phyloP scores from a whole-genome alignment of 73 alveolate genomes.

The Durusdinium trenchii region DNA sequence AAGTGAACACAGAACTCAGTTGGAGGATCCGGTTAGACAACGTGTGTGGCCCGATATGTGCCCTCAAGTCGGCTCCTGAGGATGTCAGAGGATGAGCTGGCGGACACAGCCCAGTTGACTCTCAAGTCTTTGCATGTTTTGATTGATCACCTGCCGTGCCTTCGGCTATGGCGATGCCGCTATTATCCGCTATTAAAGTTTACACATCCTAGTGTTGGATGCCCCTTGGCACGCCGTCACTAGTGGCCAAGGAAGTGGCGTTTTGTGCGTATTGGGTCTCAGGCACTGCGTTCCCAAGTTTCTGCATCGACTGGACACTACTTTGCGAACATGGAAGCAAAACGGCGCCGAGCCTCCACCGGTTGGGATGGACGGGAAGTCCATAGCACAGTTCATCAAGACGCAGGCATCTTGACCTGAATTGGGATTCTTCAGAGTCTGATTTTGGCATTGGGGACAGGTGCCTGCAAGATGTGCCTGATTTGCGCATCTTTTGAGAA shows the following conservation, averaged over 20 bases:
- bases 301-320: not conserved
- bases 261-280: not conserved
- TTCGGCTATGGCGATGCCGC: too few relatives aligned
- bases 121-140: not conserved
- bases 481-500: too few relatives aligned
- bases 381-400: constrained; percentile 16
- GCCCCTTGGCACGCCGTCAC: not conserved
- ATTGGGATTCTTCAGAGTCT: not conserved
- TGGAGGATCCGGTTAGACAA: too few relatives aligned
- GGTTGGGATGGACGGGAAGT: constrained; percentile 13
- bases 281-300: constrained; percentile 46
- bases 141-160: not conserved
- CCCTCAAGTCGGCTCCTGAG: too few relatives aligned
- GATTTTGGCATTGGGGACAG: too few relatives aligned
- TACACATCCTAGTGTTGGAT: too few relatives aligned
- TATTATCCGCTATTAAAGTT: too few relatives aligned
- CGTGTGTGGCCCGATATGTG: too few relatives aligned
- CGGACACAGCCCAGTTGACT: constrained; percentile 15
- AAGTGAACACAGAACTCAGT: too few relatives aligned
- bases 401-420: not conserved
- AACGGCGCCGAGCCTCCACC: too few relatives aligned
- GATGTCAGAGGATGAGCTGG: constrained; percentile 29
- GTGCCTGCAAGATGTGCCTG: too few relatives aligned
- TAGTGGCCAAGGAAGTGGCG: not conserved
- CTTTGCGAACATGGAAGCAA: not conserved